Conservation (phyloP, 208 protist genomes). For the Leishmania guyanensis region DNA sequence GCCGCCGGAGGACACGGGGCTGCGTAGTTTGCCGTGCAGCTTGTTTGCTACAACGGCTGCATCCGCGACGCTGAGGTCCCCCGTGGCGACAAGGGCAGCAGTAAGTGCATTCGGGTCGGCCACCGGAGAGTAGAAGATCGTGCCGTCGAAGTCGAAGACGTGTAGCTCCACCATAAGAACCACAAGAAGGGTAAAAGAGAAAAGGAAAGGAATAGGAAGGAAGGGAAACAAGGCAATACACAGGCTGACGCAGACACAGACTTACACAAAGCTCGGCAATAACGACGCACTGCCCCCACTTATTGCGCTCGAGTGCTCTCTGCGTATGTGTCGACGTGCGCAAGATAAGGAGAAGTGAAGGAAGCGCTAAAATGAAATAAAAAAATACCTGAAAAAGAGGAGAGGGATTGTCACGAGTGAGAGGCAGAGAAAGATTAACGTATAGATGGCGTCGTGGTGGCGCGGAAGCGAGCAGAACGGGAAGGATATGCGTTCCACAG, state of each 20-base stretch:
- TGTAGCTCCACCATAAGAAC: slow-evolving; percentile 57
- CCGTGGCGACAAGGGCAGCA: slow-evolving; percentile 28
- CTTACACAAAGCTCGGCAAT: background rate
- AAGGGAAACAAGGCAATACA: background rate
- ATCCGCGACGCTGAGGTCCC: background rate
- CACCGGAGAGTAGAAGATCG: slow-evolving; percentile 75
- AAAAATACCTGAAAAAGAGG: background rate
- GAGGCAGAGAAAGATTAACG: background rate
- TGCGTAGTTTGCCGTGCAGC: slow-evolving; percentile 41
- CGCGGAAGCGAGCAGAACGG: background rate
- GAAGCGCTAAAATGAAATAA: background rate
- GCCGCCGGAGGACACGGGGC: slow-evolving; percentile 45
- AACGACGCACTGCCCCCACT: background rate
- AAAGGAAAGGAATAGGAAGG: background rate
- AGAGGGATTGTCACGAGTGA: background rate
- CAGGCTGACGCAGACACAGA: background rate
- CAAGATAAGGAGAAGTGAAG: background rate
- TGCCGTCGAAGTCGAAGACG: slow-evolving; percentile 90
- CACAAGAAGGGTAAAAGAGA: slow-evolving; percentile 1
- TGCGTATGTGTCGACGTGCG: background rate
- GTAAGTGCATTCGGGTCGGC: slow-evolving; percentile 29
- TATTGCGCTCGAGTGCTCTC: background rate
- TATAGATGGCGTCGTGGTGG: background rate
- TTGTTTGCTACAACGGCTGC: slow-evolving; percentile 13
- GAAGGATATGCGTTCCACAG: background rate